Base-by-base conservation (phyloP, 164 flowering plant genomes). In the Buxus sempervirens region DNA sequence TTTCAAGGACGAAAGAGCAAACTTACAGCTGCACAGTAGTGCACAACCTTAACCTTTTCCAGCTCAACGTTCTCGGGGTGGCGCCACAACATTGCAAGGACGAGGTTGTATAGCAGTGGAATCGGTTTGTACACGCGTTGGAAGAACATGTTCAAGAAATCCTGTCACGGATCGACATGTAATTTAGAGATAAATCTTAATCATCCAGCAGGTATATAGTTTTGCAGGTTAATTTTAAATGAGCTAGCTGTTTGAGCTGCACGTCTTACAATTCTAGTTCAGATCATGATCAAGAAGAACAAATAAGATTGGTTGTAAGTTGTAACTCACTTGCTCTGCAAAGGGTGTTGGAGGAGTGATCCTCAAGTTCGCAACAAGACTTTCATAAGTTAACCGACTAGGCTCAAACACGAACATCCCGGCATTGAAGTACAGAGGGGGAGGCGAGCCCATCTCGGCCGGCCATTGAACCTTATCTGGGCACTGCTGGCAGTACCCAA, bases 401-500 rank as follows among this genome's bases (percentile, higher is more conserved):
- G 76, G 76, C 69, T 73, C 72, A 48, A 57, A 73, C 16, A 73
- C 76, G 41, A 73, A 73, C 72, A 73, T 68, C 27, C 76, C 76
- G 13, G 76, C 75, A 56, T 73, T 73, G 71, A 73, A 73, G 63
- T 73, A 73, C 19, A 68, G 64, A 12, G 72, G 25, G 12, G 76
- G 76, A 9, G 72, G 68, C 4, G 59, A 15, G 13, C 72, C 76
- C 67, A 68, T 56, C 60, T 73, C 72, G 5, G 68, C 63, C 16
- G 76, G 72, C 76, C 76, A 73, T 19, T 19, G 26, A 64, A 73
- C 72, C 76, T 63, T 73, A 18, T 73, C 58, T 0, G 75, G 75
- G 63, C 75, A 68, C 65, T 73, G 76, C 55, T 73, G 76, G 69
- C 76, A 73, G 23, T 73, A 73, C n/a, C 72, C 76, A 58, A 73